Evolutionary conservation across 2,329 filamentous ascomycete species (phyloP).

Genomic region (Trichoderma aggressivum): DNA sequence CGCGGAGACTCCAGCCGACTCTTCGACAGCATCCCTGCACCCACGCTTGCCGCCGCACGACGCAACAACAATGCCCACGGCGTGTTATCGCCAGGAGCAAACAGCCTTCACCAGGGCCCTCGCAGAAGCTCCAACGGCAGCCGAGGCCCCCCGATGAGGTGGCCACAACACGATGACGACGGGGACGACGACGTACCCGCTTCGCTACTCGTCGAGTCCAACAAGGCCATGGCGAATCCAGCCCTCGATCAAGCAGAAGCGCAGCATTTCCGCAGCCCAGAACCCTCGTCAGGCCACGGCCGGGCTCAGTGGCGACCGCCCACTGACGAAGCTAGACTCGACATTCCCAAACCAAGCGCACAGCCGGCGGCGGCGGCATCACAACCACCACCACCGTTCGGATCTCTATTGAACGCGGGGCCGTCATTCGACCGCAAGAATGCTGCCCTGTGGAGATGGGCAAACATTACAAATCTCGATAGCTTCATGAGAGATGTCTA

Average conservation of each 20-base stretch:
- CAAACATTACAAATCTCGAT: slow-evolving; percentile 85
- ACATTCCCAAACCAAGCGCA: slow-evolving; percentile 37
- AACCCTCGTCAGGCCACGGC: slow-evolving; percentile 34
- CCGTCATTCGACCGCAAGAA: slow-evolving; percentile 50
- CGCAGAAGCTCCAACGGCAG: background rate
- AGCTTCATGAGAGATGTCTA: slow-evolving; percentile 84
- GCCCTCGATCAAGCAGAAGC: slow-evolving; percentile 22
- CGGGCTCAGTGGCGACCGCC: slow-evolving; percentile 54
- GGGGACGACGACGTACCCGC: slow-evolving; percentile 60
- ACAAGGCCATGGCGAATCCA: slow-evolving; percentile 30
- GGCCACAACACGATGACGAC: slow-evolving; percentile 45
- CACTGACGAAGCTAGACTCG: slow-evolving; percentile 50
- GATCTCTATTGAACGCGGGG: slow-evolving; percentile 29
- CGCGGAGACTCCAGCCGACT: slow-evolving; percentile 54
- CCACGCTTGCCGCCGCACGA: slow-evolving; percentile 43
- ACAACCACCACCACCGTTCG: slow-evolving; percentile 22
- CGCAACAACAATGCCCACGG: slow-evolving; percentile 46
- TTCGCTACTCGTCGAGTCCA: slow-evolving; percentile 59
- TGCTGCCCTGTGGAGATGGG: slow-evolving; percentile 88
- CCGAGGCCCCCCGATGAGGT: slow-evolving; percentile 22
- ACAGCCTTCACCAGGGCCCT: slow-evolving; percentile 16
- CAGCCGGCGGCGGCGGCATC: slow-evolving; percentile 9
- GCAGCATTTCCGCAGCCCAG: slow-evolving; percentile 3
- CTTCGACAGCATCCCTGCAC: slow-evolving; percentile 50
- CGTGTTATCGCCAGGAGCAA: slow-evolving; percentile 24